Evolutionary conservation across 2,329 filamentous ascomycete genomes (phyloP), one percentile per base, ranked within the genome.

Genomic region (Neopestalotiopsis clavispora): DNA sequence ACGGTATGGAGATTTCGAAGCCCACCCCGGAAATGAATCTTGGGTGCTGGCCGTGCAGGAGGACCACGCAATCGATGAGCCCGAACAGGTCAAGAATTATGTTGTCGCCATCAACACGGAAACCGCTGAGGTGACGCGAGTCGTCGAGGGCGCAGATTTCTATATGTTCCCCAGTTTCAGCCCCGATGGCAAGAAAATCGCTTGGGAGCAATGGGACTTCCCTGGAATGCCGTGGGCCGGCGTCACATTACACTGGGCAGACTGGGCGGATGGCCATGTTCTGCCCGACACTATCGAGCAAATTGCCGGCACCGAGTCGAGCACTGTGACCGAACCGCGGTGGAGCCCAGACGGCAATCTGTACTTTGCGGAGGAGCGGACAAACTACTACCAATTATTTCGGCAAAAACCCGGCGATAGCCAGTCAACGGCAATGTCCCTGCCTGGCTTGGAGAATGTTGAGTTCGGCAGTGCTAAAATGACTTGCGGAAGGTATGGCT

Each of bases 141-240:
- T 87, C 3, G 79, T 80, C 0, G 69, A 78, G 4, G 84, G 82
- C 0, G 82, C 84, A 2, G 86, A 89, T 72, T 89, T 89, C 65
- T 88, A 87, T 73, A 83, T 81, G 28, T 80, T 82, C 28, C 85
- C 86, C 0, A 81, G 81, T 17, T 88, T 85, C 71, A 85, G 81
- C 69, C 80, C 76, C 0, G 81, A 85, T 69, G 84, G 85, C 1
- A 78, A 75, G 6, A 81, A 80, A 64, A 71, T 87, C 32, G 80
- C 77, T n/a, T 89, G 86, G 86, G 78, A 85, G 13, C 83, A 88
- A 69, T 89, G 86, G 86, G 77, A 84, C 20, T 85, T 87, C 71
- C 86, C 86, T 0, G 80, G 85, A 63, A 82, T 89, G 77, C 84
- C 85, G 0, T 89, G 86, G 78, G 82, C 82, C 1, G 81, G 82